Evolutionary conservation across 208 protist species (phyloP).

Genomic region (Acanthamoeba polyphaga): DNA sequence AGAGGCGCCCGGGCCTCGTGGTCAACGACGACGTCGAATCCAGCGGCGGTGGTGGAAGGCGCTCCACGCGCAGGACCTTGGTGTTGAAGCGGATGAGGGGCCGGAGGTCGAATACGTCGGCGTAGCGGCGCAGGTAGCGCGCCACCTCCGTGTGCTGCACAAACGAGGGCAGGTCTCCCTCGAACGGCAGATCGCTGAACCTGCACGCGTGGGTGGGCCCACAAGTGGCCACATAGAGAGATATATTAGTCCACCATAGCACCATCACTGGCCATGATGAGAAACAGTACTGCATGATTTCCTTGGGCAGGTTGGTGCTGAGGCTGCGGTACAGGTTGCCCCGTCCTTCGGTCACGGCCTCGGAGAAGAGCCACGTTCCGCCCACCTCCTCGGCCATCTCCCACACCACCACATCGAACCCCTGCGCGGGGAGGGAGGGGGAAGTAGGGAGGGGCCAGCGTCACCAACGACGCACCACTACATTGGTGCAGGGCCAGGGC

Average conservation of each 20-base stretch:
- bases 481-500: too few relatives aligned
- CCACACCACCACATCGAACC: slow-evolving; percentile 33
- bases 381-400: slow-evolving; percentile 40
- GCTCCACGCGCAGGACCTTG: slow-evolving; percentile 14
- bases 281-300: slow-evolving; percentile 74
- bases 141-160: slow-evolving; percentile 35
- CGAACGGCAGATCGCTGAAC: slow-evolving; percentile 50
- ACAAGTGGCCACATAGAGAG: too few relatives aligned
- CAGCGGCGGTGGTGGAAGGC: not conserved
- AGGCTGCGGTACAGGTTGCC: slow-evolving; percentile 69
- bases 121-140: slow-evolving; percentile 26
- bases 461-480: too few relatives aligned
- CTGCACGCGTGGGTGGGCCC: too few relatives aligned
- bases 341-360: not conserved
- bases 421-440: not conserved
- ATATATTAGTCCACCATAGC: too few relatives aligned
- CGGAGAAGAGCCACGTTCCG: slow-evolving; percentile 47
- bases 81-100: slow-evolving; percentile 45
- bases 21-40: not conserved
- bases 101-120: not conserved
- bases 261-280: too few relatives aligned
- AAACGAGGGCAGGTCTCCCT: slow-evolving; percentile 39
- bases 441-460: too few relatives aligned
- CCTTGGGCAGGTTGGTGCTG: slow-evolving; percentile 75
- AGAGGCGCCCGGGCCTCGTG: not conserved